Base-by-base conservation (phyloP, 345 rosid species). In the Schrenkiella parvula region DNA sequence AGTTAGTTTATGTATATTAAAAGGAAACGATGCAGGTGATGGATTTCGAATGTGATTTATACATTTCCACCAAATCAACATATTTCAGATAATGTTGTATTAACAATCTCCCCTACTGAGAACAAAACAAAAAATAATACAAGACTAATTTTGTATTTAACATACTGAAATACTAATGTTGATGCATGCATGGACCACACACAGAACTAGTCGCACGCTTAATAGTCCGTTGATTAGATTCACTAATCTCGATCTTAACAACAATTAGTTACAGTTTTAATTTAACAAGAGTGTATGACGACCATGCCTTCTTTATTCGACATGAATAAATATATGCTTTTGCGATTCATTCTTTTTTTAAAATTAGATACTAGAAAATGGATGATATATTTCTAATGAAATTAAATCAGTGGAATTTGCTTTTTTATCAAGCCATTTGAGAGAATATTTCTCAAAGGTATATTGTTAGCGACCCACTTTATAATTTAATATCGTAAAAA, bases 131-230 rank as follows among this genome's bases (percentile, higher is more conserved):
- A n/a, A n/a, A n/a, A n/a, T n/a, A n/a, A n/a, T n/a, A n/a, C 15
- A 13, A 12, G 42, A 48, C 15, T 48, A 60, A 38, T 22, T 60
- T 70, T 59, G 31, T 38, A 38, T 8, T 38, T 48, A 60, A 51
- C 19, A 52, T 26, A 51, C 19, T 38, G 43, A 18, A 60, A 48
- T 42, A n/a, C n/a, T n/a, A 43, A 18, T 64, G 25, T 44, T 10
- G 22, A 12, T 46, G 59, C 61, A 66, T 66, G 67, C 61, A 66
- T 66, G 67, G 78, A 57, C 78, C 61, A 48, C 61, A 38, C 11
- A 29, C 60, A 74, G 23, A 54, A 66, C 72, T 38, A 47, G 21
- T 66, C 44, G 35, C 66, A 65, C 72, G 72, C 43, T 47, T 47
- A 44, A 44, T 43, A 43, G 44, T 56, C 34, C 48, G 68, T 64